Evolutionary conservation across 257 asterid genomes (phyloP).

Genomic region (Osmanthus fragrans): DNA sequence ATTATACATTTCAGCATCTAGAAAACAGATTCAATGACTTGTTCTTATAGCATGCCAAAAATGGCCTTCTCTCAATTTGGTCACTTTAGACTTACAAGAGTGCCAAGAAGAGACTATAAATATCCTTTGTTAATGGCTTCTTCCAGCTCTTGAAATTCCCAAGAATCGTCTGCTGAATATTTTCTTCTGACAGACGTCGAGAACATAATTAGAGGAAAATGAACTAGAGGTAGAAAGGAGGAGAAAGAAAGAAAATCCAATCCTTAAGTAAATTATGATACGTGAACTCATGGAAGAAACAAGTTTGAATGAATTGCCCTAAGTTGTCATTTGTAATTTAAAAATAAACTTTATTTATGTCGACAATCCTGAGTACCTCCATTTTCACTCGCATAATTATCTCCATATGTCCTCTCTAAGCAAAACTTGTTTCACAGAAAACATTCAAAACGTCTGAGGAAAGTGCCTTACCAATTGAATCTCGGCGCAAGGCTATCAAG

Average conservation of each 20-base stretch:
- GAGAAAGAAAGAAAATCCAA: neutral
- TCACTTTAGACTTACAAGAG: neutral
- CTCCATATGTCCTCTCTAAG: neutral
- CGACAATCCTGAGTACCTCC: neutral
- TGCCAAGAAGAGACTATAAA: constrained; percentile 33
- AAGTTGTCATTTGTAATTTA: no score
- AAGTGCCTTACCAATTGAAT: constrained; percentile 68
- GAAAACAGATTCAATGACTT: neutral
- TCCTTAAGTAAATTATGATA: neutral
- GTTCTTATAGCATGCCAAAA: neutral
- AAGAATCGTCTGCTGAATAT: constrained; percentile 83
- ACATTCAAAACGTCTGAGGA: neutral
- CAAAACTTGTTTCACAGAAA: no score
- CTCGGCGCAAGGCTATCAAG: constrained; percentile 86
- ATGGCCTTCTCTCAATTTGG: neutral
- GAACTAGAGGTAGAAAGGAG: neutral
- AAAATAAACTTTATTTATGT: neutral
- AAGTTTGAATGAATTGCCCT: neutral
- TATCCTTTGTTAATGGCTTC: constrained; percentile 73
- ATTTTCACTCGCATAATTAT: neutral
- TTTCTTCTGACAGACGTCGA: constrained; percentile 55
- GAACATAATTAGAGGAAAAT: neutral
- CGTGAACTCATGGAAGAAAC: neutral
- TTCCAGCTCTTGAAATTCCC: constrained; percentile 91
- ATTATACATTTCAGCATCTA: neutral